phyloP scores from a whole-genome alignment of 2,329 filamentous ascomycete species.

The Botrytis galanthina region DNA sequence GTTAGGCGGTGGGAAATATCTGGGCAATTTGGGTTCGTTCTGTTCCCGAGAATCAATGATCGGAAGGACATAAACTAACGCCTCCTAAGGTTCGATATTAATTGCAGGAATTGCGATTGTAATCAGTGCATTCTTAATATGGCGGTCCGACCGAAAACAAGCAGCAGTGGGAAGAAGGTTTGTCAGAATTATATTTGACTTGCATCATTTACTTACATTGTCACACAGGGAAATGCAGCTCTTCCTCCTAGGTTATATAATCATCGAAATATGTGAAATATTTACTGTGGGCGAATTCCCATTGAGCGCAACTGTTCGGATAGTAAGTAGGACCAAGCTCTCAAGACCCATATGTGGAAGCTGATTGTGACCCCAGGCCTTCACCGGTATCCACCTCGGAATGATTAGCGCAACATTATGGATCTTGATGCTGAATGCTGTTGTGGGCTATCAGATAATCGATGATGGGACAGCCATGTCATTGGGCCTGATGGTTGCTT shows the following conservation, averaged over 20 bases:
- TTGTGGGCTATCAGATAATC: conserved; percentile 89
- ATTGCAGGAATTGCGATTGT: conserved; percentile 75
- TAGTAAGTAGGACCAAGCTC: conserved; percentile 52
- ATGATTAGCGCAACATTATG: conserved; percentile 84
- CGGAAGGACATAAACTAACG: conserved; percentile 35
- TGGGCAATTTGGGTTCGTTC: conserved; percentile 78
- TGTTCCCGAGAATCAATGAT: conserved; percentile 36
- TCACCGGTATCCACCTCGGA: conserved; percentile 86
- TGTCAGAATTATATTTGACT: conserved; percentile 7
- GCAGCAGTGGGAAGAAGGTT: conserved; percentile 92
- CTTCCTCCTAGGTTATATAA: conserved; percentile 80
- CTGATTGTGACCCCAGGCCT: conserved; percentile 55
- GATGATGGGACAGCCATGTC: conserved; percentile 91
- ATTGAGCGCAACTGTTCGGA: conserved; percentile 64
- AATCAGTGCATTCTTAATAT: conserved; percentile 64
- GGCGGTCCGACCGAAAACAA: conserved; percentile 82
- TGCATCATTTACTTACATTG: conserved; percentile 8
- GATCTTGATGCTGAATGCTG: conserved; percentile 86
- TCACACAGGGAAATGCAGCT: conserved; percentile 84
- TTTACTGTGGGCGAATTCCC: conserved; percentile 93
- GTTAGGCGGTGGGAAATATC: conserved; percentile 60
- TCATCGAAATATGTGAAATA: conserved; percentile 92
- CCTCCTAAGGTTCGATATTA: conserved; percentile 73
- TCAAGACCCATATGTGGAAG: not conserved
- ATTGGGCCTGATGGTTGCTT: conserved; percentile 69